Percentiles rank a stretch among this genome's conserved stretches.
Conservation (phyloP, 306 rosid species). For the Styphnolobium japonicum region DNA sequence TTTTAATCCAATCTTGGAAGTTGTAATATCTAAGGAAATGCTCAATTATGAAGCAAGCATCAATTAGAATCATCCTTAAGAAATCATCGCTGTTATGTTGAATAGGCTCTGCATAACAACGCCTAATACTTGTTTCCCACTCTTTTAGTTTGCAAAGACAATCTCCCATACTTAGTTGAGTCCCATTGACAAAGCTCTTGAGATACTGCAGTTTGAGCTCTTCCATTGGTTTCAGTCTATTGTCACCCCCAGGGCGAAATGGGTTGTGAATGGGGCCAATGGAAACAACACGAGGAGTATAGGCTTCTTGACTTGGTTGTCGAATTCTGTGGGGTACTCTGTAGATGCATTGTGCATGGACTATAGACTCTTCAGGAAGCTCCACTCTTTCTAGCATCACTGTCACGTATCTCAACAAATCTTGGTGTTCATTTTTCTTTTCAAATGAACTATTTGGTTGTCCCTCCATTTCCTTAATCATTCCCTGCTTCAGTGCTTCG, state of each 20-base stretch:
- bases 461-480: neutral
- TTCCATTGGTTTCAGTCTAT: neutral
- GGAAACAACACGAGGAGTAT: neutral
- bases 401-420: neutral
- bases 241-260: neutral
- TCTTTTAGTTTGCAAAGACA: neutral
- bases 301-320: neutral
- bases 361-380: neutral
- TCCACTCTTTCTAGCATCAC: neutral
- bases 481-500: neutral
- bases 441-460: neutral
- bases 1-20: neutral
- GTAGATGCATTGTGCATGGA: neutral
- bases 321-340: neutral
- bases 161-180: neutral
- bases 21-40: neutral
- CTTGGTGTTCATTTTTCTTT: neutral
- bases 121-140: neutral
- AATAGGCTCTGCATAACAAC: neutral
- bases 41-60: conserved; percentile 26
- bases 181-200: neutral
- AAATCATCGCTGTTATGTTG: neutral
- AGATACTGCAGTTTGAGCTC: neutral
- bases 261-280: conserved; percentile 11
- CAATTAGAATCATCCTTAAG: conserved; percentile 5